A percentile compares a stretch with the other conserved stretches of the same genome.
phyloP scores from a whole-genome alignment of 2,329 filamentous ascomycete genomes.

The Monilinia fructicola region DNA sequence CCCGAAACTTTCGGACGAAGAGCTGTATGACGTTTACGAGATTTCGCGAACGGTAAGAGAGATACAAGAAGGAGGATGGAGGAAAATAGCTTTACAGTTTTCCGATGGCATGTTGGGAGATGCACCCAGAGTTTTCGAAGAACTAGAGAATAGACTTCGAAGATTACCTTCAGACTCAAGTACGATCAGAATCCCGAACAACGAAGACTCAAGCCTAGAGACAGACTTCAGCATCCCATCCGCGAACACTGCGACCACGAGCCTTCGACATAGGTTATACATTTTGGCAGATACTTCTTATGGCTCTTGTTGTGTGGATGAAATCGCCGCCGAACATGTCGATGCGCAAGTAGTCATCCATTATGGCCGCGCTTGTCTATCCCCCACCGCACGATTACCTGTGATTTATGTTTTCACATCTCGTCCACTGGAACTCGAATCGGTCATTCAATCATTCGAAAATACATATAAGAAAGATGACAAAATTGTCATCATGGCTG shows the following conservation, averaged over 20 bases:
- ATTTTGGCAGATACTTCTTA: conserved; percentile 96
- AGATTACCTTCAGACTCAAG: conserved; percentile 21
- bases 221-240: conserved; percentile 30
- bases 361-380: conserved; percentile 89
- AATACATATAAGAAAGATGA: conserved; percentile 62
- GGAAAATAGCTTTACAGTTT: conserved; percentile 86
- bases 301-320: conserved; percentile 94
- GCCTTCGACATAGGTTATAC: conserved; percentile 53
- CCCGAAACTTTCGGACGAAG: conserved; percentile 53
- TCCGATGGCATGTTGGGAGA: conserved; percentile 90
- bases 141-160: conserved; percentile 55
- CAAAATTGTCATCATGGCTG: conserved; percentile 79
- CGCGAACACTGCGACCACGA: neutral
- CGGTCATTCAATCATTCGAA: conserved; percentile 59
- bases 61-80: conserved; percentile 70
- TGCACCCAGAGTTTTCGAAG: conserved; percentile 74
- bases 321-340: conserved; percentile 92
- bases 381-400: conserved; percentile 80
- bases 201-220: conserved; percentile 25
- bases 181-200: conserved; percentile 16
- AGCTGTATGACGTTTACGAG: conserved; percentile 78
- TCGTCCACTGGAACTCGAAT: conserved; percentile 63
- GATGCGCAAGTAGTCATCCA: conserved; percentile 90
- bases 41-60: conserved; percentile 75
- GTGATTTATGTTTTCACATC: conserved; percentile 90